These are phyloP conservation scores for Dinochytrium kinnereticum DNA, from an alignment of 371 early-diverging fungal genomes.

Conservation along the genomic window DNA sequence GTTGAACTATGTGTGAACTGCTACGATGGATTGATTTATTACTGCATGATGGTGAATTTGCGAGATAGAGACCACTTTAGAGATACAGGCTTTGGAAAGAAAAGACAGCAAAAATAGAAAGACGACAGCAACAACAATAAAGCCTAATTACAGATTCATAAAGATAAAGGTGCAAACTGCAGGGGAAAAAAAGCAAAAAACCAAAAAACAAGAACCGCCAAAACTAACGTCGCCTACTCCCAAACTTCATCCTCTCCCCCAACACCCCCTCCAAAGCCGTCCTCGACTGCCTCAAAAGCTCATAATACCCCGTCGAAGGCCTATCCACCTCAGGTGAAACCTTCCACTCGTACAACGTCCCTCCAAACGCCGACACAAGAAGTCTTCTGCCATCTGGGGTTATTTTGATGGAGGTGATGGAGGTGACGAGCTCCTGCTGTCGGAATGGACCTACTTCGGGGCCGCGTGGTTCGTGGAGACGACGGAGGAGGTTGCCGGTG, in stretches of 20 bases:
- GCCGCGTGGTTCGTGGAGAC: background rate
- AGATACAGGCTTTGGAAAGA: too few relatives aligned
- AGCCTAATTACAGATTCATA: too few relatives aligned
- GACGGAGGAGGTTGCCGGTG: background rate
- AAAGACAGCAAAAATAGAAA: too few relatives aligned
- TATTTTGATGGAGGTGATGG: background rate
- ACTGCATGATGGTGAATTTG: too few relatives aligned
- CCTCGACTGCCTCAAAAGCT: background rate
- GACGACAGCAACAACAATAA: too few relatives aligned
- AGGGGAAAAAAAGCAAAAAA: too few relatives aligned
- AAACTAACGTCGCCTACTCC: too few relatives aligned
- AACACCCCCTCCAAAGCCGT: background rate
- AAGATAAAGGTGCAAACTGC: too few relatives aligned
- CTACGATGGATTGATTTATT: too few relatives aligned
- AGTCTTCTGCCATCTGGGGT: background rate
- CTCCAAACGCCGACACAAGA: background rate
- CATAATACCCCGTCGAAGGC: background rate
- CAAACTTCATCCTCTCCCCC: slow-evolving; percentile 2
- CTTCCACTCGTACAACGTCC: slow-evolving; percentile 1
- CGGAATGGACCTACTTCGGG: background rate
- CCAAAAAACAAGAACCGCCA: too few relatives aligned
- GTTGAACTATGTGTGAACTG: too few relatives aligned
- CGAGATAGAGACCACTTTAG: too few relatives aligned
- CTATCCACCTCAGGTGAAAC: background rate
- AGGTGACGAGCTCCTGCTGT: slow-evolving; percentile 5